Conservation (phyloP, 352 stramenopile species). For the Phytopythium montanum region DNA sequence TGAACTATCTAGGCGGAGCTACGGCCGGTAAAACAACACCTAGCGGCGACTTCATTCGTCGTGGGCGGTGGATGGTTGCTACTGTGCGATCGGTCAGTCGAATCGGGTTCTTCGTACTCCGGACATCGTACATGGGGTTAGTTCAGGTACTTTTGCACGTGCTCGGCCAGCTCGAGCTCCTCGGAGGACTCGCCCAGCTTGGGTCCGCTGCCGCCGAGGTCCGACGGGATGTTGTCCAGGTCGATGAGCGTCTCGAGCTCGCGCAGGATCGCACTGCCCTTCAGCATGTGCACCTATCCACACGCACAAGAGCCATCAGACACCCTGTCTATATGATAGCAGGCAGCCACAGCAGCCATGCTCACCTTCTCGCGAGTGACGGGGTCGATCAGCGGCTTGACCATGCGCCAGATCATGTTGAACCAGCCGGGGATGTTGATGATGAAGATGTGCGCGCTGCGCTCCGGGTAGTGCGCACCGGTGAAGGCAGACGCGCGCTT, state of each 20-base stretch:
- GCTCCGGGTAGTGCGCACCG: constrained; percentile 91
- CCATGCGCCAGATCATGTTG: constrained; percentile 91
- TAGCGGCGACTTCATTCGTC: neutral
- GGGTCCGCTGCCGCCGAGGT: constrained; percentile 60
- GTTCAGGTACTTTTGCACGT: constrained; percentile 72
- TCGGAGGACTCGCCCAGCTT: constrained; percentile 66
- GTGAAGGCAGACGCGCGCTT: constrained; percentile 86
- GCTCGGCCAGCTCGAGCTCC: constrained; percentile 52
- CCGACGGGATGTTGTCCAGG: constrained; percentile 58
- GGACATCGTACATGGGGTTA: neutral
- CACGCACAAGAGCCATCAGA: neutral
- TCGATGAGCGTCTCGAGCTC: constrained; percentile 75
- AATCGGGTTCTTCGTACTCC: too few relatives aligned
- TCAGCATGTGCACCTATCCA: constrained; percentile 75
- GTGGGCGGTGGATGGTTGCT: neutral
- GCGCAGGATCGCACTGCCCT: constrained; percentile 69
- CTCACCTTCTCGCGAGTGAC: constrained; percentile 93
- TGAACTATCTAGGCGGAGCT: neutral
- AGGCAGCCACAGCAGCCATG: neutral
- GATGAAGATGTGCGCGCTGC: constrained; percentile 93
- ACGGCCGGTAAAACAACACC: neutral
- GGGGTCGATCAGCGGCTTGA: constrained; percentile 92
- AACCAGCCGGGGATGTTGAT: constrained; percentile 96
- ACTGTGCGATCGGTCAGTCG: neutral
- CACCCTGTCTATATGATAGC: too few relatives aligned